Conservation (phyloP, 176 grass and related monocot genomes). For the Ananas comosus region DNA sequence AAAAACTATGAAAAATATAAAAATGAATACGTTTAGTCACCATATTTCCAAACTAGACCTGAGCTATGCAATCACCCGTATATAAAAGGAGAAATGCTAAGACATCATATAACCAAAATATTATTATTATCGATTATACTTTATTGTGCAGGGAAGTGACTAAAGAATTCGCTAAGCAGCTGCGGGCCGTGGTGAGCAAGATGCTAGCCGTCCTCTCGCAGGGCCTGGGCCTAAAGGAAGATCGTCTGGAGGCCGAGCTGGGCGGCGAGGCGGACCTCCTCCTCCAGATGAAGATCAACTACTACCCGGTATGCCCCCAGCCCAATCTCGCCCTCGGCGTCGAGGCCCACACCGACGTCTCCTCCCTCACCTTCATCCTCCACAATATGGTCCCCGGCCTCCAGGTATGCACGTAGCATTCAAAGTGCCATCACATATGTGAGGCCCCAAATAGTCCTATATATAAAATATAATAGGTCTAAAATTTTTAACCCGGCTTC, state of each 20-base stretch:
- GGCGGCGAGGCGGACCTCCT: slow-evolving; percentile 28
- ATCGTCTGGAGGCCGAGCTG: slow-evolving; percentile 35
- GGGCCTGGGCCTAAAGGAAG: slow-evolving; percentile 29
- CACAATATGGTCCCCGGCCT: slow-evolving; percentile 84
- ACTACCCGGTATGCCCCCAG: slow-evolving; percentile 84
- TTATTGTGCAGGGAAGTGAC: slow-evolving; percentile 33
- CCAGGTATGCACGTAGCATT: slow-evolving; percentile 9
- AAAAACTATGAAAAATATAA: neutral
- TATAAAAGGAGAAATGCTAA: neutral
- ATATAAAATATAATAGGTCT: no score
- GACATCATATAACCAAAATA: neutral
- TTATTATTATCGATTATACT: neutral
- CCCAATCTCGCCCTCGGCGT: slow-evolving; percentile 78
- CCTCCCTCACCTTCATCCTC: slow-evolving; percentile 81
- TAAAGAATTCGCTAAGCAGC: slow-evolving; percentile 26
- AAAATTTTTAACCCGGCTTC: no score
- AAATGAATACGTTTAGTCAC: neutral
- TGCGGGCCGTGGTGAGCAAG: slow-evolving; percentile 28
- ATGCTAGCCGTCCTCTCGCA: slow-evolving; percentile 62
- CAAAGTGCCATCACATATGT: no score
- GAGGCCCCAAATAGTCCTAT: no score
- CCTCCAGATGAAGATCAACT: slow-evolving; percentile 93
- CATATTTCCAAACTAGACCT: no score
- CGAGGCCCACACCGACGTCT: slow-evolving; percentile 87
- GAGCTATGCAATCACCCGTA: no score